These are phyloP conservation scores for Pyrenophora graminea DNA, from an alignment of 2,329 filamentous ascomycete species.

Conservation along the genomic window DNA sequence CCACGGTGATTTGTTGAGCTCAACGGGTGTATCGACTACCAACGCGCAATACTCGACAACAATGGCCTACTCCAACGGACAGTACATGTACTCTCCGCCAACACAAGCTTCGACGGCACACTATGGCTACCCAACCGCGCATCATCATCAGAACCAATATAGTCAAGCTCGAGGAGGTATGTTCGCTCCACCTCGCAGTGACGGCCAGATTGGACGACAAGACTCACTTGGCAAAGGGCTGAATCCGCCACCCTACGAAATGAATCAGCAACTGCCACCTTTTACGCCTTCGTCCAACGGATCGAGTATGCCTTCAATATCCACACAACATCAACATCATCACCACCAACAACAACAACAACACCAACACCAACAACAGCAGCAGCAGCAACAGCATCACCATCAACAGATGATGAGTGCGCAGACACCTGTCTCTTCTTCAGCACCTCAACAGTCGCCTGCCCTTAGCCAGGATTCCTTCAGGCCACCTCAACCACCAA, in stretches of 20 bases:
- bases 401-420: conserved; percentile 54
- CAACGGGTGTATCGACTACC: conserved; percentile 64
- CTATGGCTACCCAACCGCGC: conserved; percentile 55
- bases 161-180: conserved; percentile 47
- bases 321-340: conserved; percentile 47
- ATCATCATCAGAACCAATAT: conserved; percentile 41
- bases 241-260: conserved; percentile 69
- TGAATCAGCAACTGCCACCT: conserved; percentile 62
- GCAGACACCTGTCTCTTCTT: conserved; percentile 46
- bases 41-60: conserved; percentile 60
- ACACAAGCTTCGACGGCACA: conserved; percentile 61
- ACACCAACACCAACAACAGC: conserved; percentile 20
- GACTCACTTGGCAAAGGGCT: conserved; percentile 68
- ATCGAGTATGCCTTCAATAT: conserved; percentile 51
- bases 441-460: conserved; percentile 53
- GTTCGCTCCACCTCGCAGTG: conserved; percentile 60
- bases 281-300: conserved; percentile 63
- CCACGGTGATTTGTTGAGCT: conserved; percentile 64
- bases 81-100: conserved; percentile 63
- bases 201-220: conserved; percentile 57
- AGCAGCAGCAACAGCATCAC: conserved; percentile 42
- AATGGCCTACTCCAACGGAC: conserved; percentile 62
- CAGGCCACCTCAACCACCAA: conserved; percentile 62
- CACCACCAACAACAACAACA: conserved; percentile 21
- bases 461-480: conserved; percentile 64